Conservation (phyloP, 768 basidiomycete genomes). For the Inosperma sp. region DNA sequence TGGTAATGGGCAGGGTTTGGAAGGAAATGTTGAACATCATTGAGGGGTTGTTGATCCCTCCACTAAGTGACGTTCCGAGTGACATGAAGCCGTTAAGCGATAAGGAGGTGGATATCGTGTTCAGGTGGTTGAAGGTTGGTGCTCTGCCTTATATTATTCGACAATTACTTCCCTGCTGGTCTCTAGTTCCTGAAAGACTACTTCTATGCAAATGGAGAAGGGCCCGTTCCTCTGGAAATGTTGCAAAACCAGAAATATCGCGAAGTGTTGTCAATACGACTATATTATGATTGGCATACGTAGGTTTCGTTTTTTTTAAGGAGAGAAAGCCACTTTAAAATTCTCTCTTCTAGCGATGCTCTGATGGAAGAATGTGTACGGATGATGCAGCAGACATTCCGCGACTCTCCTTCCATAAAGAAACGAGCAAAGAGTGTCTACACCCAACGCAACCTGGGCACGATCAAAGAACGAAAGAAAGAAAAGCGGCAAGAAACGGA, state of each 20-base stretch:
- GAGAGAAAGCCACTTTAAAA: no score
- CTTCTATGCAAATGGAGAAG: conserved; percentile 92
- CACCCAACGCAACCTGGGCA: conserved; percentile 89
- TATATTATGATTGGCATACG: conserved; percentile 98
- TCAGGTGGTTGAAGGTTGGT: conserved; percentile 87
- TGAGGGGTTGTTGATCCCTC: conserved; percentile 86
- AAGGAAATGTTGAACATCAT: conserved; percentile 88
- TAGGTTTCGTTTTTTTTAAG: conserved; percentile 33
- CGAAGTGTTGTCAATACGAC: conserved; percentile 80
- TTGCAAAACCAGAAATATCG: conserved; percentile 95
- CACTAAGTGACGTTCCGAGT: conserved; percentile 77
- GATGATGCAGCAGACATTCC: conserved; percentile 86
- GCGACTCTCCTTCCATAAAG: conserved; percentile 69
- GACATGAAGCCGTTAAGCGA: conserved; percentile 91
- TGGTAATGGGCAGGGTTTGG: conserved; percentile 92
- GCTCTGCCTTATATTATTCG: background rate
- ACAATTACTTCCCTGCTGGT: conserved; percentile 4
- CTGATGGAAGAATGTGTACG: conserved; percentile 94
- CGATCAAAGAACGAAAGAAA: conserved; percentile 89
- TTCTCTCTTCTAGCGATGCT: conserved; percentile 49
- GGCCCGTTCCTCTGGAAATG: conserved; percentile 77
- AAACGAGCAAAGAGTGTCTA: conserved; percentile 93
- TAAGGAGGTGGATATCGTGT: conserved; percentile 97
- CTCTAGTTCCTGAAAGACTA: conserved; percentile 89
- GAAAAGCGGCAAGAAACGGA: conserved; percentile 85